Evolutionary conservation across 305 asterid species (phyloP), one percentile per base, ranked within the genome.

Genomic region (Fraxinus latifolia): DNA sequence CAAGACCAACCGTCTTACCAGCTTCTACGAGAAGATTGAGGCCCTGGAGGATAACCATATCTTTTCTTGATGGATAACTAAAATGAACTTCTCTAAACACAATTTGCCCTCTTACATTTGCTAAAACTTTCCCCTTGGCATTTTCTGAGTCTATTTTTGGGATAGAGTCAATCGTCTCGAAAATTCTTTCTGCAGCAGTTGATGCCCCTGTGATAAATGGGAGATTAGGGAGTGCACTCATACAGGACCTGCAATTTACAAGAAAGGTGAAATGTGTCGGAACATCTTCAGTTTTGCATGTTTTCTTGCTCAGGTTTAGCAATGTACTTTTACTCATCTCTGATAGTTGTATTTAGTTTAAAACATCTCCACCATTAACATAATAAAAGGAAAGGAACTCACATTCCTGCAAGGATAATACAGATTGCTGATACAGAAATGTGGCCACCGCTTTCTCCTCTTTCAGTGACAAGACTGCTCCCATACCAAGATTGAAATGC

Each of bases 401-500:
- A 82, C 90, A 84, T 62, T 79, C 89, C 86, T 27, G 87, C 87
- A 31, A 73, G 77, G 58, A 84, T 62, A 58, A 81, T 39, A 23
- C 84, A 85, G 1, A 84, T 77, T 29, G 79, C 84, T 1, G 89
- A 77, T 3, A 70, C 84, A 21, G 84, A 84, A 77, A 74, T 70
- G 62, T 65, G 88, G 29, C 94, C 97, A 36, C 97, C 97, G 7
- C 84, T 92, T 81, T 94, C 98, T 14, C 92, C 93, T 84, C 90
- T 83, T 47, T 94, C 89, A 27, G 80, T 77, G 0, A 94, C 96
- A 53, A 94, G 96, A 27, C 89, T 8, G 73, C 97, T 92, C 9
- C 96, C 97, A 0, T 90, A 94, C 98, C 95, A 94, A 7, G 91
- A 84, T 71, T 89, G 94, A 84, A 94, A 94, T 0, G 94, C 94